Evolutionary conservation across 495 filamentous ascomycete genomes (phyloP).

Genomic region (Aspergillus bridgeri): DNA sequence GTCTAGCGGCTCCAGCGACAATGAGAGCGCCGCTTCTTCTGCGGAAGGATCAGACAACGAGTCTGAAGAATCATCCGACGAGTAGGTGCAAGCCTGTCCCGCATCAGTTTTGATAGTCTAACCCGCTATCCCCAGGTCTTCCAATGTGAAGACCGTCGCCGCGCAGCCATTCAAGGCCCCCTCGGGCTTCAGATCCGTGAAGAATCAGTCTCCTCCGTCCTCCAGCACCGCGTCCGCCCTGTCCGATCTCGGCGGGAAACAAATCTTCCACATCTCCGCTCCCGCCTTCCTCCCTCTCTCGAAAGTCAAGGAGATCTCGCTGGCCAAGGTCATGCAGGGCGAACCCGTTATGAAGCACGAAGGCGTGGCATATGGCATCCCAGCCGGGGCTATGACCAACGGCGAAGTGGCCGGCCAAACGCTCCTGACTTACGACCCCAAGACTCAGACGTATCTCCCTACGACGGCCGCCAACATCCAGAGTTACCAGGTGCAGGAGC

Average conservation of each 20-base stretch:
- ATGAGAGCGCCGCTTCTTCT: conserved; percentile 23
- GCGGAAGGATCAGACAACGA: conserved; percentile 19
- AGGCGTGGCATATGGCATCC: conserved; percentile 45
- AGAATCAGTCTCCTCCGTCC: conserved; percentile 32
- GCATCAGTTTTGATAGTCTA: background rate
- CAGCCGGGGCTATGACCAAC: conserved; percentile 35
- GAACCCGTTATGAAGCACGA: conserved; percentile 40
- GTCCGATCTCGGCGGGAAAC: conserved; percentile 41
- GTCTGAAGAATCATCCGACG: conserved; percentile 15
- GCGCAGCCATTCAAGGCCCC: conserved; percentile 40
- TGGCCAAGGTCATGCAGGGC: conserved; percentile 40
- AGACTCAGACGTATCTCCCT: conserved; percentile 30
- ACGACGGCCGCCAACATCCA: conserved; percentile 31
- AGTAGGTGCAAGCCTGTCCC: conserved; percentile 17
- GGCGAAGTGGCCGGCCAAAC: conserved; percentile 30
- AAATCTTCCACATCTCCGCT: conserved; percentile 44
- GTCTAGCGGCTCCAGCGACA: conserved; percentile 27
- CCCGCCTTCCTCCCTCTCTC: conserved; percentile 42
- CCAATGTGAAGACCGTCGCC: conserved; percentile 21
- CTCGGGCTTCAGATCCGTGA: conserved; percentile 38
- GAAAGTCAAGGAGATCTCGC: conserved; percentile 41
- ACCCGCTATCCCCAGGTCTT: conserved; percentile 5
- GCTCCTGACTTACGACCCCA: conserved; percentile 36
- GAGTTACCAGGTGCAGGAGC: conserved; percentile 45
- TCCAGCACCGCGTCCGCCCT: conserved; percentile 35